Percentiles rank a stretch among this genome's conserved stretches.
These are phyloP conservation scores for Populus ilicifolia DNA, from an alignment of 345 rosid species.

Conservation along the genomic window DNA sequence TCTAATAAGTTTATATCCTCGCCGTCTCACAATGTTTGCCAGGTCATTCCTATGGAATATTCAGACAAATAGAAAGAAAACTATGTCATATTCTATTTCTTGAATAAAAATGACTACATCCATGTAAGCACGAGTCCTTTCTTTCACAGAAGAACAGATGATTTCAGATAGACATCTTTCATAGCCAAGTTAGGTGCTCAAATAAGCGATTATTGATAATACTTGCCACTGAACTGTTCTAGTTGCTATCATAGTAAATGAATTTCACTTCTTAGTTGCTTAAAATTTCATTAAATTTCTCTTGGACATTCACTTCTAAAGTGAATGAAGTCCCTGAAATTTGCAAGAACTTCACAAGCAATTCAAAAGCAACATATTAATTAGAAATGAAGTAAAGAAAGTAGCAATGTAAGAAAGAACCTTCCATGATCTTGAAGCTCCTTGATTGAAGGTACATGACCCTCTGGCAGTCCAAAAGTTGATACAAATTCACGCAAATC, in stretches of 20 bases:
- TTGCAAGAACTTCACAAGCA: neutral
- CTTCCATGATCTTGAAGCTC: constrained; percentile 80
- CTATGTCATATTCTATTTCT: neutral
- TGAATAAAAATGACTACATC: neutral
- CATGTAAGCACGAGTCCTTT: neutral
- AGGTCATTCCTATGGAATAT: constrained; percentile 64
- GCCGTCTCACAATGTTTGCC: constrained; percentile 77
- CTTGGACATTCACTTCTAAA: too few relatives aligned
- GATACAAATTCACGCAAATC: constrained; percentile 65
- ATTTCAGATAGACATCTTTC: neutral
- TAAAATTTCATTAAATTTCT: too few relatives aligned
- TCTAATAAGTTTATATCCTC: constrained; percentile 67
- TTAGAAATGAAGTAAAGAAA: neutral
- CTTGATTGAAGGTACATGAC: constrained; percentile 71
- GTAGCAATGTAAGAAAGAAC: constrained; percentile 27
- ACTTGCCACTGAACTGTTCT: neutral
- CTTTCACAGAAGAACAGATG: neutral
- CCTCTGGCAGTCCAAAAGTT: constrained; percentile 57
- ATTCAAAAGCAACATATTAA: neutral
- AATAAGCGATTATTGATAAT: neutral
- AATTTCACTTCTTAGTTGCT: too few relatives aligned
- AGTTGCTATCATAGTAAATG: neutral
- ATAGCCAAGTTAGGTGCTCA: neutral
- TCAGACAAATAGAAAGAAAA: constrained; percentile 7
- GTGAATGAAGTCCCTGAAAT: neutral